Evolutionary conservation across 495 filamentous ascomycete species (phyloP).

Genomic region (Lasiosphaeria hispida): DNA sequence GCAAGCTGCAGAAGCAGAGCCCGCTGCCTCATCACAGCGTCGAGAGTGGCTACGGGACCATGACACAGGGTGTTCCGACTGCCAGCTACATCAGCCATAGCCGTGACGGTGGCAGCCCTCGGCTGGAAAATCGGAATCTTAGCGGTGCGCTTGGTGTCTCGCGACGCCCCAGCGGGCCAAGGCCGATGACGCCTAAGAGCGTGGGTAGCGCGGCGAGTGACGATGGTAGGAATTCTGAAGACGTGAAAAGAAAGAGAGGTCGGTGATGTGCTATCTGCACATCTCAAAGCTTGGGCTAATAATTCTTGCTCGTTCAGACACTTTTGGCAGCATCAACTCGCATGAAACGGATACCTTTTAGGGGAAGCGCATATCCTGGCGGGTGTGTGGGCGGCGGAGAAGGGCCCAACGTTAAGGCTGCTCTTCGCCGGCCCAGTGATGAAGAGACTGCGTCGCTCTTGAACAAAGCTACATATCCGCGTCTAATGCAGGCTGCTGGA

Average conservation of each 20-base stretch:
- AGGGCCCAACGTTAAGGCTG: too few relatives aligned
- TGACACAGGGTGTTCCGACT: slow-evolving; percentile 41
- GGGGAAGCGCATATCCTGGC: slow-evolving; percentile 6
- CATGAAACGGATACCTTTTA: slow-evolving; percentile 56
- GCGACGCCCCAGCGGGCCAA: slow-evolving; percentile 49
- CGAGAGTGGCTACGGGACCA: slow-evolving; percentile 50
- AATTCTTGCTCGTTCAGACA: slow-evolving; percentile 37
- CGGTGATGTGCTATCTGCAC: slow-evolving; percentile 14
- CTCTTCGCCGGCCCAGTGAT: too few relatives aligned
- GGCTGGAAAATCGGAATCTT: slow-evolving; percentile 46
- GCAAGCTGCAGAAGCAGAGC: slow-evolving; percentile 43
- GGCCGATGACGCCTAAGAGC: slow-evolving; percentile 51
- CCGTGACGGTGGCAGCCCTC: slow-evolving; percentile 36
- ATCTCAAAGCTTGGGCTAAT: not conserved
- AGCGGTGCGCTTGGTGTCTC: slow-evolving; percentile 43
- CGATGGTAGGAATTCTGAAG: slow-evolving; percentile 32
- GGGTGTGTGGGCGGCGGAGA: too few relatives aligned
- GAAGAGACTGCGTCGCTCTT: too few relatives aligned
- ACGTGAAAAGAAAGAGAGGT: slow-evolving; percentile 52
- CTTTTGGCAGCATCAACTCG: slow-evolving; percentile 50
- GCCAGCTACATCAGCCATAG: slow-evolving; percentile 36
- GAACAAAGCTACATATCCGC: too few relatives aligned
- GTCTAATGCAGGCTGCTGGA: slow-evolving; percentile 4
- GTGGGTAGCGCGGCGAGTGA: slow-evolving; percentile 23
- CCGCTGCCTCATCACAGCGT: slow-evolving; percentile 46